Evolutionary conservation across 768 basidiomycete species (phyloP), one percentile per base, ranked within the genome.

Genomic region (Pleurotus salmoneostramineus): DNA sequence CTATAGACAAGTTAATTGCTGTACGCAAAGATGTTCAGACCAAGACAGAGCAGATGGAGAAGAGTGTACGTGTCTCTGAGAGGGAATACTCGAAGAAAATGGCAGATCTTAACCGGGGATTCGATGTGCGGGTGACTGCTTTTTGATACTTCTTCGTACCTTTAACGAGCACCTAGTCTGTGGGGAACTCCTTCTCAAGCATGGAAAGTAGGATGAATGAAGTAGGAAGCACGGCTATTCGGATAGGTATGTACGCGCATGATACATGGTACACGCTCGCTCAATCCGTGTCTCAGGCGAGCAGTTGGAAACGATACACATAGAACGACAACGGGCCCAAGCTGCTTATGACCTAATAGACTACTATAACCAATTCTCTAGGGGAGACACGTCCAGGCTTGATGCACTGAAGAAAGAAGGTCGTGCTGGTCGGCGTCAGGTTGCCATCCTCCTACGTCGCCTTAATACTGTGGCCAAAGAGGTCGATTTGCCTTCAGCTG

Each of bases 11-110:
- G 55, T 82, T 99, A 35, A 89, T 99, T 60, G 80, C 85, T 1
- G 80, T 97, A 12, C 83, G 96, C 45, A 91, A 89, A 65, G 90
- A 97, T 72, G 92, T 98, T 5, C 94, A 98, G 61, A 75, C 84
- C 21, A 89, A 89, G 72, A 95, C 93, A 0, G 90, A 94, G 69
- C 88, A 90, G 66, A 88, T 96, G 78, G 96, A 98, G 76, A 91
- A 91, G 75, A 88, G 85, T 63, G 95, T 98, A 11, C 78, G 88
- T 47, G 81, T 88, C 0, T 87, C 94, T 2, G 96, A 98, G 71
- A 74, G 94, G 61, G 95, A 97, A 64, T 99, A 98, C 71, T 91
- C 93, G 2, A 92, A 89, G 76, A 91, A 92, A 70, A 91, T 98
- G 83, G 77, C 80, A n/a, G 95, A 98, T 56, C 78, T 98, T 21